phyloP scores from a whole-genome alignment of 169 alveolate genomes.

The Plasmodium ovale region DNA sequence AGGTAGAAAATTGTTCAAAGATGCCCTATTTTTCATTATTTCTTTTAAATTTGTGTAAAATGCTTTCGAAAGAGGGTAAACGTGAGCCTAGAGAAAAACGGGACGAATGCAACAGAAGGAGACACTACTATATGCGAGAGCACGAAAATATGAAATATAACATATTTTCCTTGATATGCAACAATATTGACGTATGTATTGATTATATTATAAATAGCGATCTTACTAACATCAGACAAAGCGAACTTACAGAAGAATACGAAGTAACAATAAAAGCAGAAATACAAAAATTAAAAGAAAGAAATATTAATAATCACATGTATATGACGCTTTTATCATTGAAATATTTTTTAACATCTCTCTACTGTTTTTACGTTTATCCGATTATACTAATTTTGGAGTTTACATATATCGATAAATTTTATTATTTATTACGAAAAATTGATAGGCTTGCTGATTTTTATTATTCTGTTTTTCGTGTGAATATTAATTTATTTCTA shows the following conservation, averaged over 20 bases:
- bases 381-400: slow-evolving; percentile 4
- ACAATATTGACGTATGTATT: slow-evolving; percentile 28
- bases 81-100: neutral
- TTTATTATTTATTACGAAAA: neutral
- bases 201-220: slow-evolving; percentile 28
- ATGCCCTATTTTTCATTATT: slow-evolving; percentile 43
- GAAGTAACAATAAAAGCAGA: slow-evolving; percentile 10
- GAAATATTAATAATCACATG: slow-evolving; percentile 12
- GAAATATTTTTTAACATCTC: slow-evolving; percentile 31
- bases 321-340: slow-evolving; percentile 44
- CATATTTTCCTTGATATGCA: slow-evolving; percentile 13
- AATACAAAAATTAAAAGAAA: slow-evolving; percentile 15
- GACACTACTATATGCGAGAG: no score
- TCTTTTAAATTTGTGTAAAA: slow-evolving; percentile 30
- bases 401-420: slow-evolving; percentile 1
- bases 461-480: slow-evolving; percentile 58
- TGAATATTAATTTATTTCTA: slow-evolving; percentile 41
- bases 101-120: neutral
- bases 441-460: slow-evolving; percentile 45
- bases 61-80: neutral
- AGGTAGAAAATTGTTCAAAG: neutral
- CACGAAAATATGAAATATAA: slow-evolving; percentile 9
- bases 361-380: slow-evolving; percentile 27
- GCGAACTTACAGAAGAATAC: slow-evolving; percentile 22
- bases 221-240: neutral